Evolutionary conservation across 169 alveolate species (phyloP).

Genomic region (Babesia sp.): DNA sequence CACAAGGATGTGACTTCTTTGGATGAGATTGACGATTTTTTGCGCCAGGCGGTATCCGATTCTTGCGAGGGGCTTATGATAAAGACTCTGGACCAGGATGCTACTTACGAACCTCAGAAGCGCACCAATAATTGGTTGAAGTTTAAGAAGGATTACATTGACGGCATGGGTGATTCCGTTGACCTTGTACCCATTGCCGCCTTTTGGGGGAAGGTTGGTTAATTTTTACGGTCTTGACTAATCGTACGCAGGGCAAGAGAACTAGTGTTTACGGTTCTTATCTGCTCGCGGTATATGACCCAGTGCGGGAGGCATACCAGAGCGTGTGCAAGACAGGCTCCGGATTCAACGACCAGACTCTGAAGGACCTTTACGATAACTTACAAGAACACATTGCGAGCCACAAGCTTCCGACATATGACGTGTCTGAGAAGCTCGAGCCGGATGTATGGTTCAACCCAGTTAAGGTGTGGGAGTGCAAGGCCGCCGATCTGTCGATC

Average conservation of each 20-base stretch:
- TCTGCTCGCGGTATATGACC: constrained; percentile 94
- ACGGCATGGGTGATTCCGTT: constrained; percentile 95
- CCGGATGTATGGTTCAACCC: constrained; percentile 90
- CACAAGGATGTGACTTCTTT: constrained; percentile 76
- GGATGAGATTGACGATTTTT: constrained; percentile 81
- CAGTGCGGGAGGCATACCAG: constrained; percentile 92
- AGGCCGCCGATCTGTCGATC: constrained; percentile 95
- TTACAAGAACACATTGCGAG: constrained; percentile 84
- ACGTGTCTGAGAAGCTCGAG: constrained; percentile 74
- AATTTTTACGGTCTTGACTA: neutral
- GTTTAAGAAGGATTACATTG: constrained; percentile 96
- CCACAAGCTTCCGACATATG: constrained; percentile 68
- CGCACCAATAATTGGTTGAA: constrained; percentile 98
- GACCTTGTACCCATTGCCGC: constrained; percentile 99
- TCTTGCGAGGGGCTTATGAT: constrained; percentile 98
- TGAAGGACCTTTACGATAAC: constrained; percentile 79
- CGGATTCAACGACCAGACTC: constrained; percentile 93
- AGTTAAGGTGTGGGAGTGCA: constrained; percentile 94
- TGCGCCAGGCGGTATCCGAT: constrained; percentile 81
- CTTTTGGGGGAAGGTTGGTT: constrained; percentile 82
- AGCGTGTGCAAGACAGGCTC: constrained; percentile 95
- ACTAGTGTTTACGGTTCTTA: constrained; percentile 94
- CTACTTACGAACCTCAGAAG: constrained; percentile 97
- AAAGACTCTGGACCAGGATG: constrained; percentile 92
- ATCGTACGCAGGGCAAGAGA: constrained; percentile 83